A percentile compares a stretch with the other conserved stretches of the same genome.
Evolutionary conservation across 106 monocot genomes (phyloP).

Genomic region (Dioscorea zingiberensis): DNA sequence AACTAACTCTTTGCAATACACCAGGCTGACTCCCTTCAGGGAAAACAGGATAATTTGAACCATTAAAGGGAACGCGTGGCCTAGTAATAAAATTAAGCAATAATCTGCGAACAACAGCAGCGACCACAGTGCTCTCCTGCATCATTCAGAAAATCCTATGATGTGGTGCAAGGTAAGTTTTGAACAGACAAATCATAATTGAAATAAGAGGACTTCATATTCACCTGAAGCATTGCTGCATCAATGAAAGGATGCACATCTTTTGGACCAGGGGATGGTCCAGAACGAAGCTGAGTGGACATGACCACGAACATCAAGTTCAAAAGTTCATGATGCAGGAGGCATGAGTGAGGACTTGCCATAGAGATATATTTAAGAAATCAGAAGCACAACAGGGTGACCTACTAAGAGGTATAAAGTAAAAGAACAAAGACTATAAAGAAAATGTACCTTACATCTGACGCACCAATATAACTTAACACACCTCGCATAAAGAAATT

Average conservation of each 20-base stretch:
- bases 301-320: constrained; percentile 86
- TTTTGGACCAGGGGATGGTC: constrained; percentile 66
- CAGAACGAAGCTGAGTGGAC: constrained; percentile 92
- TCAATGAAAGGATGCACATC: constrained; percentile 90
- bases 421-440: background rate
- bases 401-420: background rate
- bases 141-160: background rate
- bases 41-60: constrained; percentile 42
- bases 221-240: constrained; percentile 88
- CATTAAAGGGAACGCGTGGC: constrained; percentile 49
- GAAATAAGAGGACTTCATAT: background rate
- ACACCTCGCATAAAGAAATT: constrained; percentile 66
- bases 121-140: constrained; percentile 62
- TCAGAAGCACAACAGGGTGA: constrained; percentile 16
- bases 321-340: constrained; percentile 90
- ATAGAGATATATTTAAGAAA: constrained; percentile 23
- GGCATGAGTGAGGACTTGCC: constrained; percentile 62
- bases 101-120: constrained; percentile 69
- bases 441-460: constrained; percentile 75
- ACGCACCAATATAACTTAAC: constrained; percentile 63
- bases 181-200: background rate
- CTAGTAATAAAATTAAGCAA: constrained; percentile 68
- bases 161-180: background rate
- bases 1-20: constrained; percentile 92
- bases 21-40: constrained; percentile 60